Base-by-base conservation (phyloP, 164 flowering plant species). In the Vitis amurensis region DNA sequence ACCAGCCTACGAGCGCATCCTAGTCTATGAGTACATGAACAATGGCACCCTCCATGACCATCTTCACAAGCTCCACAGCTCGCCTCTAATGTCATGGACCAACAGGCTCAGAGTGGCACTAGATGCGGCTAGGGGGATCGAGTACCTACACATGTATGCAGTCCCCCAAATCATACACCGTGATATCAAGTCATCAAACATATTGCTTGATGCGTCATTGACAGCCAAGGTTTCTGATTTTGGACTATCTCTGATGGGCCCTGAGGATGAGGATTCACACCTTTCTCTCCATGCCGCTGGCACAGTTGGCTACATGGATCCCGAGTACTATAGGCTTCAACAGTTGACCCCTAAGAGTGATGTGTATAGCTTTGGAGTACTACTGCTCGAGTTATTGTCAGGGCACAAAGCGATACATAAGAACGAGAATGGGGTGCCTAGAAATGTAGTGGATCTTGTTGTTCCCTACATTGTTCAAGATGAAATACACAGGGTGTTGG, bases 121-220 rank as follows among this genome's bases (percentile, higher is more conserved):
- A 0, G 91, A 92, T 48, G 94, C 94, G 0, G 98, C 97, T 2
- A 64, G 93, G 12, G 98, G 97, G 50, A 72, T 94, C 2, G 86
- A 94, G 78, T 94, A 94, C 82, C 85, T 94, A 1, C 98, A 94
- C 73, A 74, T 59, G 17, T 94, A 81, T 50, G 90, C 91, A 0
- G 82, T 81, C 8, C 97, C 97, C 2, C 74, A 84, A 0, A 75
- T 94, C 68, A 89, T 94, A 4, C 98, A 94, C 73, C 85, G 97
- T 0, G 98, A 94, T 76, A 89, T 94, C 71, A 94, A 94, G 79
- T 84, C 97, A 0, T 87, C 96, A 2, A 94, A 94, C 86, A 91
- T 94, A 9, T 57, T 94, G 49, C 89, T 94, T 0, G 94, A 90
- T 50, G 71, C 68, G 27, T 47, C 27, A 0, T 89, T 89, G 90